Evolutionary conservation across 345 rosid genomes (phyloP), one percentile per base, ranked within the genome.

Genomic region (Acer yangbiense): DNA sequence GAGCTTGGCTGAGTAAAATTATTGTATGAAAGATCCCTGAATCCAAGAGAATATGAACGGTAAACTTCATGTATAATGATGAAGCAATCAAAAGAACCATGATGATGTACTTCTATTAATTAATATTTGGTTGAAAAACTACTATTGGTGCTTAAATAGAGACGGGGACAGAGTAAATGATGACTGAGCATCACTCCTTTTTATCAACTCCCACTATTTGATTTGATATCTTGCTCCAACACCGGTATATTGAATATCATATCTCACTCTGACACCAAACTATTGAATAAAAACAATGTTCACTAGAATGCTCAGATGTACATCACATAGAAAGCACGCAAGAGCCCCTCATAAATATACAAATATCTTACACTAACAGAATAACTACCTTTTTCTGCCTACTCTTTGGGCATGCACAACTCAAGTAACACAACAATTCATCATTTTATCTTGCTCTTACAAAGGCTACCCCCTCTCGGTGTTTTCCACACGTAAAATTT

Each of bases 21-120:
- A 77, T 93, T 93, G 78, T 88, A 91, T 7, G 98, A 90, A 74
- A 93, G 89, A 86, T 93, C 96, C 32, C 98, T 91, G 91, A 79
- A 85, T 52, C 14, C 73, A 66, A 61, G 6, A 55, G 65, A 64
- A 74, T 17, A 18, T 60, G 54, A 64, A 62, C 3, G 1, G 27
- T 65, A 16, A 57, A 16, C 14, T 48, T 48, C 54, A 10, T 12
- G 54, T 57, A 57, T 6, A 16, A 18, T 18, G n/a, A 25, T 25
- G 27, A 25, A 25, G 27, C 27, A 25, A 25, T 25, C 27, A 1
- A 25, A 25, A 25, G 27, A 57, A 55, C 17, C 44, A 32, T 9
- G 27, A 55, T 43, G 48, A n/a, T 35, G 20, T 57, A 48, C 13
- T 73, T 3, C 17, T 43, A 23, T 6, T 9, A 8, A 27, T 27